Conservation (phyloP, 2,329 filamentous ascomycete species). For the Fusarium paranaense region DNA sequence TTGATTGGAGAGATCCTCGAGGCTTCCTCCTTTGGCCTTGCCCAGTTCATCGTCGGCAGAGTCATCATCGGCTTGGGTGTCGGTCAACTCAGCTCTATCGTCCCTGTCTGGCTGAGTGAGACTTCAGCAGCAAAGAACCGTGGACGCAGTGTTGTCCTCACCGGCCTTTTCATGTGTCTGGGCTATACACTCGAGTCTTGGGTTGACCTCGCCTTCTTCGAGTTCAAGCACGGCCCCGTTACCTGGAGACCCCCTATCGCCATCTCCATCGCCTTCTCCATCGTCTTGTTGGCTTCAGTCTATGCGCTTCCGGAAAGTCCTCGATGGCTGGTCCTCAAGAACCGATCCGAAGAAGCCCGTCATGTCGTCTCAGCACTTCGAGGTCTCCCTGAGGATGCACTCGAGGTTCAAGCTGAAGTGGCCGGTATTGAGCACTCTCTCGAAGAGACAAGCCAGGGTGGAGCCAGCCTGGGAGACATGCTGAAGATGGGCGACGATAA, state of each 20-base stretch:
- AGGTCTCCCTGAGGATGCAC: constrained; percentile 51
- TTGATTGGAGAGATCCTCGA: constrained; percentile 66
- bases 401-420: constrained; percentile 56
- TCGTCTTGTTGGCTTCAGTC: constrained; percentile 48
- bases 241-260: constrained; percentile 55
- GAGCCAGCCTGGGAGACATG: constrained; percentile 55
- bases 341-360: constrained; percentile 46
- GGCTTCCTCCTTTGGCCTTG: constrained; percentile 57
- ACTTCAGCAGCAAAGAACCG: constrained; percentile 61
- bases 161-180: constrained; percentile 62
- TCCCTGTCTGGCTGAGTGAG: constrained; percentile 67
- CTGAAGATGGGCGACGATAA: constrained; percentile 63
- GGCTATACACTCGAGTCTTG: constrained; percentile 56
- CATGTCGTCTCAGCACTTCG: constrained; percentile 53
- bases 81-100: constrained; percentile 63
- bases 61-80: constrained; percentile 66
- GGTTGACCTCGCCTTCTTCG: constrained; percentile 59
- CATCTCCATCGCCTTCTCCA: constrained; percentile 48
- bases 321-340: constrained; percentile 52
- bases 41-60: constrained; percentile 54
- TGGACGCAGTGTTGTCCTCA: constrained; percentile 59
- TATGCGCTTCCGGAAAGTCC: constrained; percentile 52
- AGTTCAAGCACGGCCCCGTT: constrained; percentile 35
- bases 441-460: constrained; percentile 53
- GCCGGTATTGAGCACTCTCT: constrained; percentile 61